Percentiles rank a stretch among this genome's conserved stretches.
These are phyloP conservation scores for Penicillium sp. DNA, from an alignment of 2,329 filamentous ascomycete genomes.

Conservation along the genomic window DNA sequence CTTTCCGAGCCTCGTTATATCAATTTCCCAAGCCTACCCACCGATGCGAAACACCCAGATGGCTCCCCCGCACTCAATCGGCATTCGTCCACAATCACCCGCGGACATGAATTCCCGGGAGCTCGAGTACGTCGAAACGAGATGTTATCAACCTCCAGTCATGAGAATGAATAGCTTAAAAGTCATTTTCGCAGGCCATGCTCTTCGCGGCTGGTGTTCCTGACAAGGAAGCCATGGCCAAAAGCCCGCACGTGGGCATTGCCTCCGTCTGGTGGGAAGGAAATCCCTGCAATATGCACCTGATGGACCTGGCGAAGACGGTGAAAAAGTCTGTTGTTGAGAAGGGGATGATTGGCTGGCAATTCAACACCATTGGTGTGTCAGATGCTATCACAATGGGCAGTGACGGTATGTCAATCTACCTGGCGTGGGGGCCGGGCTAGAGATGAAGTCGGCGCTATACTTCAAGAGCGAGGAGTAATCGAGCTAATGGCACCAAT, in stretches of 20 bases:
- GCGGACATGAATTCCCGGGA: constrained; percentile 82
- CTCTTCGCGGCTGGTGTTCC: constrained; percentile 88
- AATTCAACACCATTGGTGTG: constrained; percentile 86
- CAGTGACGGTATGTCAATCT: constrained; percentile 60
- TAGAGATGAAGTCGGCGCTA: neutral
- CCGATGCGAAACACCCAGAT: constrained; percentile 46
- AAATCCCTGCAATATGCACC: constrained; percentile 79
- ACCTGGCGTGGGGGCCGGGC: neutral
- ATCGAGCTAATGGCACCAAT: neutral
- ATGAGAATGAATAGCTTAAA: neutral
- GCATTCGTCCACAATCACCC: constrained; percentile 77
- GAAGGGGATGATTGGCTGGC: constrained; percentile 86
- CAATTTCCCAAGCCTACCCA: constrained; percentile 51
- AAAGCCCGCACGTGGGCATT: constrained; percentile 81
- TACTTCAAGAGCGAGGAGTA: neutral
- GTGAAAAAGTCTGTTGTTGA: constrained; percentile 76
- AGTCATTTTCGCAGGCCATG: constrained; percentile 62
- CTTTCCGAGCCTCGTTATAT: constrained; percentile 49
- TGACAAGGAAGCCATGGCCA: constrained; percentile 78
- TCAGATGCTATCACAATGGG: constrained; percentile 96
- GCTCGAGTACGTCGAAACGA: constrained; percentile 59
- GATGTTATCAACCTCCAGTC: neutral
- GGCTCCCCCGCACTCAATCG: constrained; percentile 68
- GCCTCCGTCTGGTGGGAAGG: constrained; percentile 97
- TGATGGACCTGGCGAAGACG: constrained; percentile 79